Base-by-base conservation (phyloP, 2,329 filamentous ascomycete genomes). In the Torrubiella hemipterigena region DNA sequence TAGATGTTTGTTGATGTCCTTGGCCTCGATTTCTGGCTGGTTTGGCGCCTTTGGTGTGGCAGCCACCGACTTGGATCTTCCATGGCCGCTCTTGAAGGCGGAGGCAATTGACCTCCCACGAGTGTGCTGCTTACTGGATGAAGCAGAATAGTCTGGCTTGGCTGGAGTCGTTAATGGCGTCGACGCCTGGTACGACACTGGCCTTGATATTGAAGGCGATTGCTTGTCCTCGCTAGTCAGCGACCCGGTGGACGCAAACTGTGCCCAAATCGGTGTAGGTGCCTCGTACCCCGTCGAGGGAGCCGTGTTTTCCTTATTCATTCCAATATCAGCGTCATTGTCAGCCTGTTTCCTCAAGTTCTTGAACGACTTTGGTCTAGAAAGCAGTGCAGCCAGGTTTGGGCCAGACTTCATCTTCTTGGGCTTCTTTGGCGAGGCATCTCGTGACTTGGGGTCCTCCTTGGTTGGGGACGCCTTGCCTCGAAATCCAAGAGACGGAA, bases 321-420 rank as follows among this genome's bases (percentile, higher is more conserved):
- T 55, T 24, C 58, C 53, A 23, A 60, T 63, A 16, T 61, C 54
- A 32, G 66, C 61, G 6, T 73, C 69, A 10, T 73, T 69, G 20
- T 57, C 58, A 32, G 67, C 60, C 28, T 63, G 47, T 35, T 65
- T 67, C 38, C 73, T 69, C 16, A 80, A 56, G 41, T 73, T 78
- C 47, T 77, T 83, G 32, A 77, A 67, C 8, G 83, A 85, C 50
- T 80, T 85, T 36, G 77, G 74, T 34, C 80, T 77, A 34, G 75
- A 76, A 31, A 94, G 69, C 33, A 95, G 69, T 5, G 69, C 75
- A 1, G 75, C 74, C n/a, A 96, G 65, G 50, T 86, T 93, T 19
- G 81, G 81, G 4, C 81, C 71, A 1, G 87, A 93, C 54, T 89
- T 93, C 22, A 72, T 72, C 61, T 89, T 93, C 48, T 79, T 80